Evolutionary conservation across 495 filamentous ascomycete genomes (phyloP).

Genomic region (Lasiosphaeria miniovina): DNA sequence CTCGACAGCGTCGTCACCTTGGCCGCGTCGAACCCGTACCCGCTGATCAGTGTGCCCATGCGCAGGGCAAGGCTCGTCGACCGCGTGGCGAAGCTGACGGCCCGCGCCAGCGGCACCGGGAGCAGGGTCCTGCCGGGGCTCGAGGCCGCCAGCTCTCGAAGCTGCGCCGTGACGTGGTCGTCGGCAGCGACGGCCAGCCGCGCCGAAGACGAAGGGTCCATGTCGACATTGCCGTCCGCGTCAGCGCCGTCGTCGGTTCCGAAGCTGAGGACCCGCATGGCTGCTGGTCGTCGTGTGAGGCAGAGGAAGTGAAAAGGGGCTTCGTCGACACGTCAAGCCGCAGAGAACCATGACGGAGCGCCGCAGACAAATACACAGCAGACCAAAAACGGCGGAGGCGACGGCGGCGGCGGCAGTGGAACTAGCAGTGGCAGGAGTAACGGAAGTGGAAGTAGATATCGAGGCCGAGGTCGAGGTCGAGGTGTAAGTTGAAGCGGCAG

Average conservation of each 20-base stretch:
- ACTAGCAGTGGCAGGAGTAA: too few relatives aligned
- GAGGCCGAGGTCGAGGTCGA: too few relatives aligned
- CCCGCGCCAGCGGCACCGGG: slow-evolving; percentile 61
- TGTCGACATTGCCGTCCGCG: slow-evolving; percentile 1
- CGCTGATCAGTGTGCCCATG: slow-evolving; percentile 65
- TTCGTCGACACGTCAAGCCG: background rate
- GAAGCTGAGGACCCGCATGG: slow-evolving; percentile 6
- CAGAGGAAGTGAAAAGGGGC: background rate
- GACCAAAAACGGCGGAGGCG: background rate
- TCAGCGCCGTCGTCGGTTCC: slow-evolving; percentile 5
- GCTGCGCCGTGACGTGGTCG: slow-evolving; percentile 16
- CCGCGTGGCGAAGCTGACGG: slow-evolving; percentile 66
- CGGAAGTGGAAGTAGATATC: background rate
- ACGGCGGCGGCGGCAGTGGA: too few relatives aligned
- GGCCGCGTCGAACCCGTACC: slow-evolving; percentile 61
- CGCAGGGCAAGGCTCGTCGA: slow-evolving; percentile 68
- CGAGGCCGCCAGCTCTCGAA: slow-evolving; percentile 18
- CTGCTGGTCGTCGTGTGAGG: background rate
- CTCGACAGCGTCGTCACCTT: slow-evolving; percentile 67
- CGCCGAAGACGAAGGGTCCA: slow-evolving; percentile 3
- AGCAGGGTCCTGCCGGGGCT: slow-evolving; percentile 58
- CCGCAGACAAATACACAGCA: background rate
- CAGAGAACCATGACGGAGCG: slow-evolving; percentile 6
- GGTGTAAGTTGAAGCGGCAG: too few relatives aligned
- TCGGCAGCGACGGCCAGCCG: slow-evolving; percentile 12